Conservation (phyloP, 306 rosid species). For the Rosa persica region DNA sequence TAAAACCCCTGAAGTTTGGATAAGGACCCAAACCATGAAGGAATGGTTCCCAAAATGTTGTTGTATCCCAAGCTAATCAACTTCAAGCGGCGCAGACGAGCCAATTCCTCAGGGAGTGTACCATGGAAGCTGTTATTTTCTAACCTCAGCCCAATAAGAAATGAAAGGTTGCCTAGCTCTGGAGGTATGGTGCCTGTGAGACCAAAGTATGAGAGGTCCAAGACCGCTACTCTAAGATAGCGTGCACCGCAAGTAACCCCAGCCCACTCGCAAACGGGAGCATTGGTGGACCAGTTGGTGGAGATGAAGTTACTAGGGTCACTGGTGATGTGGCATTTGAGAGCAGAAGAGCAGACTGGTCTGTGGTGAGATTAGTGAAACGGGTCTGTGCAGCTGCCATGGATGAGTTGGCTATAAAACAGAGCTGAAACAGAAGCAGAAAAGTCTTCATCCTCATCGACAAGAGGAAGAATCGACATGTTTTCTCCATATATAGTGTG, state of each 20-base stretch:
- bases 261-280: conserved; percentile 22
- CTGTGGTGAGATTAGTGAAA: neutral
- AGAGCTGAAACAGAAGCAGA: neutral
- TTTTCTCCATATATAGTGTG: no score
- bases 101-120: conserved; percentile 5
- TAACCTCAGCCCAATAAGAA: conserved; percentile 5
- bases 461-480: no score
- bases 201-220: conserved; percentile 16
- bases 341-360: conserved; percentile 26
- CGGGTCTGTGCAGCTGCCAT: neutral
- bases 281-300: conserved; percentile 19
- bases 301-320: conserved; percentile 8
- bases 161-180: conserved; percentile 21
- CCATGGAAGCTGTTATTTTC: conserved; percentile 30
- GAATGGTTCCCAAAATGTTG: conserved; percentile 17
- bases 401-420: neutral
- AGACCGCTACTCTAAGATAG: conserved; percentile 18
- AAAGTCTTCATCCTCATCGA: neutral
- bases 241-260: conserved; percentile 10
- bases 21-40: conserved; percentile 21
- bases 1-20: neutral
- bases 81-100: conserved; percentile 10
- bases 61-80: conserved; percentile 9
- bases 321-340: conserved; percentile 17
- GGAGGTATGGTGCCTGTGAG: conserved; percentile 24